Evolutionary conservation across 257 asterid genomes (phyloP), one percentile per base, ranked within the genome.

Genomic region (Pogostemon cablin): DNA sequence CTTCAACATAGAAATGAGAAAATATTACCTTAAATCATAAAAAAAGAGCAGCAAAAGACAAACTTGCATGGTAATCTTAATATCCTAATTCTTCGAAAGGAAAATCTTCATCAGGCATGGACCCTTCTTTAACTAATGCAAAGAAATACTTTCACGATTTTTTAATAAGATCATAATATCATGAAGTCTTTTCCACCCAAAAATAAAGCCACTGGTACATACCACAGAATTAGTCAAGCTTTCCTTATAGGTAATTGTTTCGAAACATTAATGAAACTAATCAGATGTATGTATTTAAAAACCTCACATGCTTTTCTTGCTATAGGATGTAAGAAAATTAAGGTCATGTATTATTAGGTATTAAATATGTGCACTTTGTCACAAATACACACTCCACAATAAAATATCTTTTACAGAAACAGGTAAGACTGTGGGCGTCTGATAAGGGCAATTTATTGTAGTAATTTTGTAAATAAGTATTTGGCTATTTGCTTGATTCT

Each of bases 41-140:
- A 81, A 93, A 93, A 42, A 91, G 86, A 3, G 99, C 95, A 62
- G 98, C 96, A 79, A 91, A 93, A 71, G 99, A 98, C 84, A 91
- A 84, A 78, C 96, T 93, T 71, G 99, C 84, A 62, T 65, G 76
- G 86, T 93, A 93, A 77, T 93, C 98, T 54, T 89, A 96, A 75
- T 93, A 96, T 62, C 76, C 89, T 56, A 89, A 75, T 62, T 93
- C 99, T 76, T 91, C 98, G 35, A 65, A 66, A 75, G 85, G 77
- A 71, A 81, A 86, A 63, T 86, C 93, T 47, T 91, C 89, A 59
- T 89, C 91, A 48, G 73, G 75, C 9, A 62, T 62, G 17, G 80
- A 62, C 77, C 69, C 74, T 48, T 76, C 82, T 85, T 80, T 87
- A 69, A 82, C 86, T 65, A 87, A 57, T 53, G 75, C 59, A 59